phyloP scores from a whole-genome alignment of 495 filamentous ascomycete genomes.

The Saxispiralis lemnorum region DNA sequence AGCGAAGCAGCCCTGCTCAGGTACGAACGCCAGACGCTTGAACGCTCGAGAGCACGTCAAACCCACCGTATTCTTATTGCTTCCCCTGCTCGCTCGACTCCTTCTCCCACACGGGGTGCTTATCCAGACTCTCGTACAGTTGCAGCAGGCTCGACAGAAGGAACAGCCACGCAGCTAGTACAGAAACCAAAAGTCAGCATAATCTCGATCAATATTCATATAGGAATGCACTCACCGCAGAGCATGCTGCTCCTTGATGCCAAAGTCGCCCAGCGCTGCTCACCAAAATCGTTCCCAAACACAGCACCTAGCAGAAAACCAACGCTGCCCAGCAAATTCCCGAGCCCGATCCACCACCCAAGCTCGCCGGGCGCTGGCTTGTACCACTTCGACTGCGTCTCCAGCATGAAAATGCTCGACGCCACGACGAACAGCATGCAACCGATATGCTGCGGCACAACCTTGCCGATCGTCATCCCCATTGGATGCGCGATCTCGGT shows the following conservation, averaged over 20 bases:
- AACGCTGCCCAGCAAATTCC: conserved; percentile 43
- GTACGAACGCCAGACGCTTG: background rate
- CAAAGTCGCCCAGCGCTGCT: conserved; percentile 33
- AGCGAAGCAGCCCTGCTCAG: no score
- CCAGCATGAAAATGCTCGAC: conserved; percentile 44
- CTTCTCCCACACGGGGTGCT: conserved; percentile 32
- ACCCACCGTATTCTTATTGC: background rate
- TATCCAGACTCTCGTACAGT: conserved; percentile 47
- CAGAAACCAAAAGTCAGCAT: conserved; percentile 6
- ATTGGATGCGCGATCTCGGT: conserved; percentile 27
- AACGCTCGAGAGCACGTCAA: background rate
- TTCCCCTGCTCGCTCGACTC: conserved; percentile 16
- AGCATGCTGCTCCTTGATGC: conserved; percentile 43
- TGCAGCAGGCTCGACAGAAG: conserved; percentile 46
- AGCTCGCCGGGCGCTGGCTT: conserved; percentile 37
- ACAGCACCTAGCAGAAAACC: conserved; percentile 54
- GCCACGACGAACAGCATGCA: conserved; percentile 47
- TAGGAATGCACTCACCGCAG: conserved; percentile 38
- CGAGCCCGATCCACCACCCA: conserved; percentile 43
- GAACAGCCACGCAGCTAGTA: conserved; percentile 36
- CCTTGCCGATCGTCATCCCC: conserved; percentile 39
- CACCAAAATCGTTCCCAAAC: conserved; percentile 27
- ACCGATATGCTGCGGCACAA: conserved; percentile 52
- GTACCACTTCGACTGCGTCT: conserved; percentile 53
- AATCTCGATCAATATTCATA: no score